Base-by-base conservation (phyloP, 192 early-diverging fungal species). In the Gaertneriomyces sp. region DNA sequence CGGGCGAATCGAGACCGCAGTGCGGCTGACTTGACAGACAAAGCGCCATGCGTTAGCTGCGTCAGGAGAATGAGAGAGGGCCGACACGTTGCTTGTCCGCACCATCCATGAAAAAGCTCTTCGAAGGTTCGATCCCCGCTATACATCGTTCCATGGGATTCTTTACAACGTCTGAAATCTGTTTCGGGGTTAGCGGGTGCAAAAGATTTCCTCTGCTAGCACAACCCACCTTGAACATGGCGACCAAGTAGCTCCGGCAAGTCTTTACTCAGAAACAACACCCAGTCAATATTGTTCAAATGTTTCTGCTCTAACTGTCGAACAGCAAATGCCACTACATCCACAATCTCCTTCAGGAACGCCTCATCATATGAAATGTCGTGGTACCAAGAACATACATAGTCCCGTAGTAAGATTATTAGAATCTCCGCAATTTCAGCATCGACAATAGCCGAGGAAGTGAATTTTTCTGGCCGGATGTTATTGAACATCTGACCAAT, bases 61-160 rank as follows among this genome's bases (percentile, higher is more conserved):
- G 25, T 33, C 25, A 33, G 25, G 25, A 33, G 25, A 33, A 33
- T 33, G 25, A 33, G 25, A 33, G 25, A 33, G 25, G 25, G 25
- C 2, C 25, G 25, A 33, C 25, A 33, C 25, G 25, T 33, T 33
- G 25, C 25, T 33, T 33, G 25, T 33, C 25, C 25, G 25, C 25
- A 33, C 25, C 25, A 43, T 7, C 76, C 76, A 50, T 60, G 53
- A 51, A 78, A 78, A 11, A 78, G 52, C 51, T 79, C 67, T 42
- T 79, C 76, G 7, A 78, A 42, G 6, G 59, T 52, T 25, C 60
- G 73, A 33, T 60, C 71, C 4, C 76, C 76, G 33, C 74, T 55
- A 64, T 79, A 78, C 12, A 68, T 39, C 19, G 76, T 78, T n/a
- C 68, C 77, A 40, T 65, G 3, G 39, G 79, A 79, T 42, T 54